Conservation (phyloP, 2,329 filamentous ascomycete species). For the Nakataea oryzae region DNA sequence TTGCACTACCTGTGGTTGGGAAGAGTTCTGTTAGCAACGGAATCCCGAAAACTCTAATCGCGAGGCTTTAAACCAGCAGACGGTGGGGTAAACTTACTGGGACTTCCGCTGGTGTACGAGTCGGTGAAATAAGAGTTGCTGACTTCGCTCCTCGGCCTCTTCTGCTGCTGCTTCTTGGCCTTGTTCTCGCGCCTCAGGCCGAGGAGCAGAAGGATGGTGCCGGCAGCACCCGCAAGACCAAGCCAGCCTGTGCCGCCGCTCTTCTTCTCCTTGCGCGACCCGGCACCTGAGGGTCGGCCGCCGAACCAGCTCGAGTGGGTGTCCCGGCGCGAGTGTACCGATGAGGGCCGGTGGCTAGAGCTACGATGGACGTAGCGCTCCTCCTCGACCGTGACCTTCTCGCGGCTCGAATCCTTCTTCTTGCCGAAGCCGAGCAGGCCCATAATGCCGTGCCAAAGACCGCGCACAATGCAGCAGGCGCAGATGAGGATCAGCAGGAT, state of each 20-base stretch:
- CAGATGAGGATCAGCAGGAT: constrained; percentile 58
- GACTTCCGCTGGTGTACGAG: constrained; percentile 39
- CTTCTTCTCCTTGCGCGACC: constrained; percentile 37
- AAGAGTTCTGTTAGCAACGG: background rate
- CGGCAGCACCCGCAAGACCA: constrained; percentile 37
- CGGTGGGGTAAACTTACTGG: constrained; percentile 33
- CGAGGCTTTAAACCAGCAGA: background rate
- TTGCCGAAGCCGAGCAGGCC: constrained; percentile 51
- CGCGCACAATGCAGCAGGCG: constrained; percentile 61
- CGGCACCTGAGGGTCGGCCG: constrained; percentile 29
- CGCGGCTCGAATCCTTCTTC: constrained; percentile 33
- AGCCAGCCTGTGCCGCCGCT: constrained; percentile 40
- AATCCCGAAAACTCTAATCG: background rate
- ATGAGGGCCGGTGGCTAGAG: constrained; percentile 29
- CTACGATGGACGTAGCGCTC: constrained; percentile 36
- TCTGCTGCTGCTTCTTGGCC: constrained; percentile 27
- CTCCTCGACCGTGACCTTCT: constrained; percentile 42
- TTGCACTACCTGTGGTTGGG: constrained; percentile 2
- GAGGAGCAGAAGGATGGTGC: constrained; percentile 42
- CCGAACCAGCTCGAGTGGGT: constrained; percentile 47
- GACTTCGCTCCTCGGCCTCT: constrained; percentile 29
- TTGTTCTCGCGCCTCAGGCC: constrained; percentile 41
- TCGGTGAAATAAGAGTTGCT: constrained; percentile 43
- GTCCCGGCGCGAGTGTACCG: constrained; percentile 36
- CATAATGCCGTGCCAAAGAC: constrained; percentile 47